Conservation (phyloP, 2,329 filamentous ascomycete species). For the Metarhizium humberi region DNA sequence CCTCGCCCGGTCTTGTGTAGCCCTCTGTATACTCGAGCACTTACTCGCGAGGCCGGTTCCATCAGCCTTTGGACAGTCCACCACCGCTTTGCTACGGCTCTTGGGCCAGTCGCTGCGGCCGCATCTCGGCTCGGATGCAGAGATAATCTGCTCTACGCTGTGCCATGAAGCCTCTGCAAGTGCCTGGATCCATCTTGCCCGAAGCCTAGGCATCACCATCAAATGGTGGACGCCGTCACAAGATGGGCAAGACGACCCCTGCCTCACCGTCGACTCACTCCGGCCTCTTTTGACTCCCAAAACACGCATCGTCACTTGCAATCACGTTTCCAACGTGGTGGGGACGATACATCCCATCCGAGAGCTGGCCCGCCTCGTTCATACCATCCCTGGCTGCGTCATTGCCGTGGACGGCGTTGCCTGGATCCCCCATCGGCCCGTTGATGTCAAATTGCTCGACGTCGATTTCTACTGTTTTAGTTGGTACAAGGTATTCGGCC, state of each 20-base stretch:
- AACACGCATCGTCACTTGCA: constrained; percentile 63
- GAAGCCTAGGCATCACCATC: constrained; percentile 47
- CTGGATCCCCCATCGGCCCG: constrained; percentile 60
- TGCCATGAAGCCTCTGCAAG: constrained; percentile 75
- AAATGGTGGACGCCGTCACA: constrained; percentile 59
- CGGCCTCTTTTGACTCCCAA: constrained; percentile 48
- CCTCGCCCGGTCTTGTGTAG: no score
- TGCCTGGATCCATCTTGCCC: constrained; percentile 62
- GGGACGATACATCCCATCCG: constrained; percentile 56
- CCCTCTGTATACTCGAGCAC: no score
- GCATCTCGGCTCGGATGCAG: constrained; percentile 27
- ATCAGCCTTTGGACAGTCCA: constrained; percentile 58
- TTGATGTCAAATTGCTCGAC: constrained; percentile 59
- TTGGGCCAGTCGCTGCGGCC: constrained; percentile 48
- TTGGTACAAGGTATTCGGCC: constrained; percentile 79
- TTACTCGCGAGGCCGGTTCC: no score
- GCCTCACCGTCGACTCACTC: constrained; percentile 38
- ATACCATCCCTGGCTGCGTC: constrained; percentile 37
- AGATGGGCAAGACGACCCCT: constrained; percentile 11
- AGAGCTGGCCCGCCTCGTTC: constrained; percentile 41
- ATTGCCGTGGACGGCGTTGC: constrained; percentile 69
- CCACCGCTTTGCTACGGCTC: constrained; percentile 69
- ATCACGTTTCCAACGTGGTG: constrained; percentile 65
- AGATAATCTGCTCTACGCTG: constrained; percentile 61
- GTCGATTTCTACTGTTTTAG: constrained; percentile 72